A percentile compares a stretch with the other conserved stretches of the same genome.
phyloP scores from a whole-genome alignment of 1,139 yeast species.

The Oligophagozyma castellii region DNA sequence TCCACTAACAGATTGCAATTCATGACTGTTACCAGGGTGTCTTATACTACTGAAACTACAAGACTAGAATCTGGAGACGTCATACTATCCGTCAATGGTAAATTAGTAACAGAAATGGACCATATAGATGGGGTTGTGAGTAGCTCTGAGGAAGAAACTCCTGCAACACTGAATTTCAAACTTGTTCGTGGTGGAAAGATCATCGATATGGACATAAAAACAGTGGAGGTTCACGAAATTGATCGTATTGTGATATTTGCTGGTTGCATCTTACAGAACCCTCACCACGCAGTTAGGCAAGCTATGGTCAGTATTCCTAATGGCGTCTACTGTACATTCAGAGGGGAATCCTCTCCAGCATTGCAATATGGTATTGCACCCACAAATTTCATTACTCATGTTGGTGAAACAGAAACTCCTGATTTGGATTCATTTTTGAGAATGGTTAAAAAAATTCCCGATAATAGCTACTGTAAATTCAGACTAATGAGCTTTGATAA shows the following conservation, averaged over 20 bases:
- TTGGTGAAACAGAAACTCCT: constrained; percentile 62
- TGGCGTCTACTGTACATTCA: constrained; percentile 61
- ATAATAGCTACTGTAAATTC: constrained; percentile 67
- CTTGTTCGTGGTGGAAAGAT: constrained; percentile 50
- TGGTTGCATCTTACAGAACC: constrained; percentile 57
- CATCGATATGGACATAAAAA: constrained; percentile 46
- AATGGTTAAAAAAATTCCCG: constrained; percentile 55
- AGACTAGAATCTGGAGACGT: constrained; percentile 54
- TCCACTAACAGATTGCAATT: constrained; percentile 57
- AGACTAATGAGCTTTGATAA: constrained; percentile 75
- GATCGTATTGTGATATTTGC: constrained; percentile 65
- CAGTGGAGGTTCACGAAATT: constrained; percentile 44
- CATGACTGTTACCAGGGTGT: constrained; percentile 56
- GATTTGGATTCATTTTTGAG: constrained; percentile 51
- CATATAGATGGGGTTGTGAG: constrained; percentile 47
- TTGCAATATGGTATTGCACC: constrained; percentile 69
- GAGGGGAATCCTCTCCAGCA: constrained; percentile 75
- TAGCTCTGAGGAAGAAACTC: constrained; percentile 15
- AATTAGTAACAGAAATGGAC: constrained; percentile 48
- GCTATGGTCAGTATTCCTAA: constrained; percentile 70
- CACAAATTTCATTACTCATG: constrained; percentile 78
- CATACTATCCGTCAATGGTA: constrained; percentile 53
- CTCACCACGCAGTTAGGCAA: constrained; percentile 64
- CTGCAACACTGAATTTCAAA: constrained; percentile 38
- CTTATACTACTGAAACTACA: constrained; percentile 33